These are phyloP conservation scores for Cladorrhinum sp. DNA, from an alignment of 2,329 filamentous ascomycete genomes.

Conservation along the genomic window DNA sequence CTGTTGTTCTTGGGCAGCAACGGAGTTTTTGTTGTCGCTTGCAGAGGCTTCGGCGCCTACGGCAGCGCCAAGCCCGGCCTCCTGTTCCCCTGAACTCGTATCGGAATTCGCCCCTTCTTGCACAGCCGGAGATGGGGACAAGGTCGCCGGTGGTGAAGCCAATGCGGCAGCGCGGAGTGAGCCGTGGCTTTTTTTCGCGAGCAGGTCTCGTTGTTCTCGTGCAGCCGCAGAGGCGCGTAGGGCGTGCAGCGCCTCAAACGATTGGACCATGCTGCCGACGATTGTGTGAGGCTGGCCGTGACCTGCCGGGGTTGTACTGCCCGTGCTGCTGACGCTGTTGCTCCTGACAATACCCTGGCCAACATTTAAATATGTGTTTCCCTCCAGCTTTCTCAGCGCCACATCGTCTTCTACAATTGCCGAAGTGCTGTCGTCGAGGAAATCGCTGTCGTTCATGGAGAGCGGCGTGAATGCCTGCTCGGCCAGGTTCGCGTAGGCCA, in stretches of 20 bases:
- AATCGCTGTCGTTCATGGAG: constrained; percentile 31
- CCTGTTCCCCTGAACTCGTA: background rate
- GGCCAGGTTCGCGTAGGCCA: constrained; percentile 26
- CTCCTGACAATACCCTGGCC: constrained; percentile 16
- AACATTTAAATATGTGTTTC: constrained; percentile 12
- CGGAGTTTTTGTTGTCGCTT: constrained; percentile 1
- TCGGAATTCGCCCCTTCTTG: background rate
- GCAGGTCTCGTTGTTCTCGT: constrained; percentile 32
- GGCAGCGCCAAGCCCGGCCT: constrained; percentile 15
- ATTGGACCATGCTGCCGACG: constrained; percentile 34
- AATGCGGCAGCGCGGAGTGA: constrained; percentile 11
- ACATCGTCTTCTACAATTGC: constrained; percentile 2
- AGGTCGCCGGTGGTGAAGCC: constrained; percentile 21
- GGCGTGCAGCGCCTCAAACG: constrained; percentile 33
- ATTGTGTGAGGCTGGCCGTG: constrained; percentile 10
- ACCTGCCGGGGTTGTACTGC: constrained; percentile 12
- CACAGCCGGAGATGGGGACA: constrained; percentile 22
- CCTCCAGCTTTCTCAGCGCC: constrained; percentile 13
- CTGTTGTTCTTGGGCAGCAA: constrained; percentile 14
- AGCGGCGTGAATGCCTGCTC: constrained; percentile 32
- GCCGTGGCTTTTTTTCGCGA: constrained; percentile 27
- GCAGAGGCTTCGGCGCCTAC: background rate
- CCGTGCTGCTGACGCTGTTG: constrained; percentile 21
- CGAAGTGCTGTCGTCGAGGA: constrained; percentile 11
- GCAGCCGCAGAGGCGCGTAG: background rate